These are phyloP conservation scores for Paecilomyces niveus DNA, from an alignment of 2,329 filamentous ascomycete genomes.

Conservation along the genomic window DNA sequence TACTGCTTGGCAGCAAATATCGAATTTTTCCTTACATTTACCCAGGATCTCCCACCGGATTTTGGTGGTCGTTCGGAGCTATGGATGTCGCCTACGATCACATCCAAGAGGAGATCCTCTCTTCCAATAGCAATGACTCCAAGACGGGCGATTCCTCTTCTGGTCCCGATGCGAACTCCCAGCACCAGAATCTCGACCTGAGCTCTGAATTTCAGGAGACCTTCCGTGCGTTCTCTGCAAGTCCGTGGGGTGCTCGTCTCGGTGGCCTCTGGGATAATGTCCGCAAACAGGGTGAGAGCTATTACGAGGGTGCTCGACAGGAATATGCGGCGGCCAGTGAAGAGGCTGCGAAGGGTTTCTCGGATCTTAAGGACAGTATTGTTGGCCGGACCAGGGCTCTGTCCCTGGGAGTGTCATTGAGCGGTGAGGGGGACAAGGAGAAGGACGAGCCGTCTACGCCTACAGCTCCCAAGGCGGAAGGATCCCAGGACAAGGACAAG, in stretches of 20 bases:
- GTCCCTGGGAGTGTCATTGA: constrained; percentile 48
- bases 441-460: constrained; percentile 23
- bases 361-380: constrained; percentile 59
- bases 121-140: constrained; percentile 47
- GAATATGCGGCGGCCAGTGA: constrained; percentile 73
- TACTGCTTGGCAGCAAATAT: background rate
- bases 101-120: constrained; percentile 74
- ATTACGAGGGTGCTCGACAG: constrained; percentile 74
- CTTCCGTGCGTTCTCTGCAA: constrained; percentile 85
- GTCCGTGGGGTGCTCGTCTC: constrained; percentile 82
- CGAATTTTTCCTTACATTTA: background rate
- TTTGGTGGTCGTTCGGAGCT: background rate
- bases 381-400: constrained; percentile 68
- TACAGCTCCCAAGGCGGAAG: constrained; percentile 15
- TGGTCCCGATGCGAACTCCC: constrained; percentile 29
- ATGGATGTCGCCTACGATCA: constrained; percentile 99
- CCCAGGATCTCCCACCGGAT: background rate
- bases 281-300: constrained; percentile 89
- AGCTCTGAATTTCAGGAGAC: constrained; percentile 90
- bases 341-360: constrained; percentile 76
- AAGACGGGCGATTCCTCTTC: constrained; percentile 41
- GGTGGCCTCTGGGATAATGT: constrained; percentile 86
- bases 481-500: constrained; percentile 10
- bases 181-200: constrained; percentile 47
- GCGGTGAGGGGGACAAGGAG: constrained; percentile 13